Evolutionary conservation across 768 basidiomycete genomes (phyloP).

Genomic region (Lenzites betulinus): DNA sequence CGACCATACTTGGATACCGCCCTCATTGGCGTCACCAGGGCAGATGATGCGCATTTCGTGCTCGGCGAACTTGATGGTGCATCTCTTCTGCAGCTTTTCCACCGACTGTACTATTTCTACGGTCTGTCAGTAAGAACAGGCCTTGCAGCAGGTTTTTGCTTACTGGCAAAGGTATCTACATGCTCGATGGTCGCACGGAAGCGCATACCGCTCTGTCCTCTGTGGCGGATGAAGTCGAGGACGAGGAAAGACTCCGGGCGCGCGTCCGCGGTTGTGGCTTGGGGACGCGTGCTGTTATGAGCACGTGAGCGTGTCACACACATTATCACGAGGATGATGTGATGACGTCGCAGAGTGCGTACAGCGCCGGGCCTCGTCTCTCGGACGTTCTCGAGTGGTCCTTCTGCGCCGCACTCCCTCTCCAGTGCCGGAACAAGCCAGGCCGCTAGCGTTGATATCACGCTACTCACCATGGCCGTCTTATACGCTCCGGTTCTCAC

Average conservation of each 20-base stretch:
- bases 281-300: neutral
- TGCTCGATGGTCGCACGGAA: slow-evolving; percentile 63
- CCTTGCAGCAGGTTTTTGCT: neutral
- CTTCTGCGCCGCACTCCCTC: neutral
- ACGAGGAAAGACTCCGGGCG: neutral
- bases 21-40: slow-evolving; percentile 75
- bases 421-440: neutral
- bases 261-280: neutral
- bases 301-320: slow-evolving; percentile 8
- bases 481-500: neutral
- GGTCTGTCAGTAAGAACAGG: neutral
- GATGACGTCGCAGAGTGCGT: too few species aligned
- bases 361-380: neutral
- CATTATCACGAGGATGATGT: neutral
- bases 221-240: neutral
- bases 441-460: neutral
- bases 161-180: slow-evolving; percentile 48
- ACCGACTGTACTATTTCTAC: slow-evolving; percentile 78
- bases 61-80: slow-evolving; percentile 78
- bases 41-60: slow-evolving; percentile 81
- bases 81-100: slow-evolving; percentile 83
- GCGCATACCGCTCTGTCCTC: slow-evolving; percentile 44
- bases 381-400: neutral
- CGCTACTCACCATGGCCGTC: neutral
- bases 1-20: slow-evolving; percentile 89